phyloP scores from a whole-genome alignment of 2,329 filamentous ascomycete species.

The Aureobasidium lini region DNA sequence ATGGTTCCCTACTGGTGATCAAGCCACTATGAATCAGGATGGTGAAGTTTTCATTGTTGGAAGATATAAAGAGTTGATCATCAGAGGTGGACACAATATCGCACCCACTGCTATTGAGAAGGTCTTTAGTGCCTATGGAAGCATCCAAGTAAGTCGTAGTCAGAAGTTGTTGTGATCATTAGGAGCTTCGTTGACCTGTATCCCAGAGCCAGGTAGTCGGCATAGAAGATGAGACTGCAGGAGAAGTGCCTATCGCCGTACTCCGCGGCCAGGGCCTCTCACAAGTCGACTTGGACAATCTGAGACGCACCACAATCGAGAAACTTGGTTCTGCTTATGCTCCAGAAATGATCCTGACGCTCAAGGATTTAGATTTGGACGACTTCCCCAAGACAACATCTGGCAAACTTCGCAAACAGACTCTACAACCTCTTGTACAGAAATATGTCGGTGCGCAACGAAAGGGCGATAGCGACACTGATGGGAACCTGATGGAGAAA shows the following conservation, averaged over 20 bases:
- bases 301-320: background rate
- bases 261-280: constrained; percentile 33
- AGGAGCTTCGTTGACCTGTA: background rate
- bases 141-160: constrained; percentile 8
- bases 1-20: constrained; percentile 62
- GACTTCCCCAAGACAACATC: constrained; percentile 36
- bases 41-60: constrained; percentile 33
- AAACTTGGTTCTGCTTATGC: constrained; percentile 33
- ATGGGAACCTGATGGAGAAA: background rate
- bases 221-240: constrained; percentile 38
- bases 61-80: constrained; percentile 30
- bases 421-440: constrained; percentile 26
- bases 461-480: constrained; percentile 4
- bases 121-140: constrained; percentile 30
- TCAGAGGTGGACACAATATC: constrained; percentile 60
- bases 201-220: constrained; percentile 31
- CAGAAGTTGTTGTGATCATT: background rate
- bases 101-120: constrained; percentile 35
- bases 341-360: constrained; percentile 35
- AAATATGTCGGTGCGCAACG: constrained; percentile 24
- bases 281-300: constrained; percentile 19
- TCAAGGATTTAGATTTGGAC: constrained; percentile 35
- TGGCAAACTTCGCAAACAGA: constrained; percentile 39
- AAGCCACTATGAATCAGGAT: constrained; percentile 43
- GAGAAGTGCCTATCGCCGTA: constrained; percentile 43